phyloP scores from a whole-genome alignment of 106 monocot genomes.

The Gastrodia elata region DNA sequence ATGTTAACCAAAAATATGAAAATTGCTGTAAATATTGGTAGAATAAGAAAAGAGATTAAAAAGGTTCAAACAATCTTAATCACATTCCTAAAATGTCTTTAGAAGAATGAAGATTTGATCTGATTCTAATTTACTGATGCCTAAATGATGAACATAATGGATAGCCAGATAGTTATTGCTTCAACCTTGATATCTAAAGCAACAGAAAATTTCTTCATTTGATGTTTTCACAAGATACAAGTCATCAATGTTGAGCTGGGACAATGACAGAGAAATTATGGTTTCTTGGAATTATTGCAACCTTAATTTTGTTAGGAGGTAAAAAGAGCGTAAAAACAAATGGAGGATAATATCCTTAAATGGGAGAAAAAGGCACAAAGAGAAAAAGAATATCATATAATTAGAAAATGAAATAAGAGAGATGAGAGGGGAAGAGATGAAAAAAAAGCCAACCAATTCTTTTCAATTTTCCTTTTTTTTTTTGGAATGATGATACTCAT shows the following conservation, averaged over 20 bases:
- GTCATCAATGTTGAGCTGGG: background rate
- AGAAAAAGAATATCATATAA: background rate
- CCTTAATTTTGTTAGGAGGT: background rate
- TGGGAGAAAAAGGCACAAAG: background rate
- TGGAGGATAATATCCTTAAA: background rate
- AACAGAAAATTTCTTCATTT: background rate
- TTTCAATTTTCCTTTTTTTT: background rate
- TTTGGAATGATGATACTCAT: too few relatives aligned
- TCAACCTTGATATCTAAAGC: background rate
- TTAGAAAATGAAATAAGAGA: background rate
- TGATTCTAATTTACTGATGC: too few relatives aligned
- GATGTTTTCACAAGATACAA: background rate
- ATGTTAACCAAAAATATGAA: too few relatives aligned
- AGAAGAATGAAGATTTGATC: too few relatives aligned
- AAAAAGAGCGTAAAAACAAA: background rate
- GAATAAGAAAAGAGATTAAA: too few relatives aligned
- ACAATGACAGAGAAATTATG: too few relatives aligned
- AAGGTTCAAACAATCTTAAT: too few relatives aligned
- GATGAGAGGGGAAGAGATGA: background rate
- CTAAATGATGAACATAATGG: too few relatives aligned
- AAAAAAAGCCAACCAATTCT: too few relatives aligned
- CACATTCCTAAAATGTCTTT: too few relatives aligned
- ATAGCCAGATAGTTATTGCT: background rate
- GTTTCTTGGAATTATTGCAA: too few relatives aligned
- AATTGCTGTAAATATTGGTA: too few relatives aligned